These are phyloP conservation scores for Pythium vanterpoolii DNA, from an alignment of 352 stramenopile species.

Conservation along the genomic window DNA sequence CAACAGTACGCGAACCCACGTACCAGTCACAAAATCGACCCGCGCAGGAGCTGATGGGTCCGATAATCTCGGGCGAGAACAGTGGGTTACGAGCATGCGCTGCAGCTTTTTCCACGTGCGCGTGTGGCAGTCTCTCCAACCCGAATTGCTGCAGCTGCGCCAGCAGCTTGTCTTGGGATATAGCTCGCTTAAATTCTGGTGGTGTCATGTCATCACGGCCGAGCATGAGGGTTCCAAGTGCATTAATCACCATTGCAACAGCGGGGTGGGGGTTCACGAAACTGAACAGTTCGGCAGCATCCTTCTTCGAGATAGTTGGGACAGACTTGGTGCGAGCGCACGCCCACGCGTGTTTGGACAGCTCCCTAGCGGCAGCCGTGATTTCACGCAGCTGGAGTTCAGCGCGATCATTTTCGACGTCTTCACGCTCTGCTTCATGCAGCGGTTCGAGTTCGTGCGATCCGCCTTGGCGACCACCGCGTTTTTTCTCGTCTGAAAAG, in stretches of 20 bases:
- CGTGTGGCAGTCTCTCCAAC: conserved; percentile 32
- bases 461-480: not conserved
- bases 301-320: conserved; percentile 47
- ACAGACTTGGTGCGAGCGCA: conserved; percentile 21
- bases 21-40: conserved; percentile 90
- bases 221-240: conserved; percentile 50
- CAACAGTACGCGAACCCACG: not conserved
- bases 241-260: conserved; percentile 71
- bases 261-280: conserved; percentile 77
- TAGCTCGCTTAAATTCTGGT: conserved; percentile 43
- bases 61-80: conserved; percentile 62
- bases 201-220: conserved; percentile 35
- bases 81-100: conserved; percentile 59
- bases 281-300: conserved; percentile 76
- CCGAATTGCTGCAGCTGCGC: conserved; percentile 40
- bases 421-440: conserved; percentile 13
- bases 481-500: not conserved
- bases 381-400: not conserved
- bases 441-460: not conserved
- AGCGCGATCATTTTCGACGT: not conserved
- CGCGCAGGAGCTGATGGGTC: conserved; percentile 80
- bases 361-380: not conserved
- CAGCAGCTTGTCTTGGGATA: conserved; percentile 72
- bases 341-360: conserved; percentile 40
- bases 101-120: conserved; percentile 35